A percentile compares a stretch with the other conserved stretches of the same genome.
Evolutionary conservation across 2,329 filamentous ascomycete species (phyloP).

Genomic region (Neofusicoccum kwambonambiense): DNA sequence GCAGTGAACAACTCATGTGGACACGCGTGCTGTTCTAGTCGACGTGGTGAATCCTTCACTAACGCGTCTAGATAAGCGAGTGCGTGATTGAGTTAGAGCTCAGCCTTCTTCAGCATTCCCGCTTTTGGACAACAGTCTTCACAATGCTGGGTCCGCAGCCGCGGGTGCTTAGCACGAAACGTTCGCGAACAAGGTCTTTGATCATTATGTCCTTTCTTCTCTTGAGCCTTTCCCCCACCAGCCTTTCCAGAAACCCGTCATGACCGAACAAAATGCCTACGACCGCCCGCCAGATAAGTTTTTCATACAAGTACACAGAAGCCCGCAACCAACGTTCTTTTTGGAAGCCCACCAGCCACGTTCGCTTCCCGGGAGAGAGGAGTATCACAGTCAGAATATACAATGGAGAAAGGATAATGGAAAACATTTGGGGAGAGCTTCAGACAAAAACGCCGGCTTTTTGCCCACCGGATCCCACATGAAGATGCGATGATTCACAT

Average conservation of each 20-base stretch:
- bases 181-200: slow-evolving; percentile 1
- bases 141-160: no score
- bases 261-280: slow-evolving; percentile 1
- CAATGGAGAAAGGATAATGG: not conserved
- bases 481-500: not conserved
- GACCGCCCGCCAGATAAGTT: not conserved
- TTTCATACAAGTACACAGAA: slow-evolving; percentile 12
- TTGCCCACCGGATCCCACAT: slow-evolving; percentile 5
- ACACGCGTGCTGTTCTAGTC: no score
- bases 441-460: slow-evolving; percentile 15
- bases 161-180: no score
- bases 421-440: not conserved
- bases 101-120: no score
- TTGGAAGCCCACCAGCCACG: not conserved
- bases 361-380: slow-evolving; percentile 8
- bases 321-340: slow-evolving; percentile 1
- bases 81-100: no score
- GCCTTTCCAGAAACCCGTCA: not conserved
- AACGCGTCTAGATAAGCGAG: no score
- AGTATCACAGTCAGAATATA: not conserved
- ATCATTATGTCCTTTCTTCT: not conserved
- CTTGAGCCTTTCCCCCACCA: not conserved
- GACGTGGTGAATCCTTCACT: no score
- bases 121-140: no score
- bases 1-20: no score